phyloP scores from a whole-genome alignment of 441 rosid genomes.

The Bruguiera hainesii region DNA sequence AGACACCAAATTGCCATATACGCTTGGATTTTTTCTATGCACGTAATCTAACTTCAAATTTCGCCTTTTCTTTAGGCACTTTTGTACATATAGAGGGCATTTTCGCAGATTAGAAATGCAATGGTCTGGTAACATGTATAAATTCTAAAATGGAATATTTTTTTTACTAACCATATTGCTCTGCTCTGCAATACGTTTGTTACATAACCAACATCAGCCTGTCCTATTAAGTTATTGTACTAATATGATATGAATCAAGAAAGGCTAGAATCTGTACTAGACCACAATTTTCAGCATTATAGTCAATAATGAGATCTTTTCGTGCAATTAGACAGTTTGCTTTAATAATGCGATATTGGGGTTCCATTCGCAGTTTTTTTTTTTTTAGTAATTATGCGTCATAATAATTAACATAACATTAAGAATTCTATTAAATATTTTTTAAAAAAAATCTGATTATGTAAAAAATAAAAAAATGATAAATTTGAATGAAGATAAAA shows the following conservation, averaged over 20 bases:
- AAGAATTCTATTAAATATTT: not conserved
- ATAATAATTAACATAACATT: not conserved
- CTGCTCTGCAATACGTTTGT: not conserved
- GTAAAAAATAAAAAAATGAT: no score
- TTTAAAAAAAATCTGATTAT: no score
- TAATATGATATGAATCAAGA: not conserved
- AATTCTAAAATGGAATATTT: not conserved
- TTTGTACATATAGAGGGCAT: no score
- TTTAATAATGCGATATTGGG: not conserved
- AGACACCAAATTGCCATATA: slow-evolving; percentile 8
- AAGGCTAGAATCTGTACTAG: not conserved
- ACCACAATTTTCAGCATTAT: not conserved
- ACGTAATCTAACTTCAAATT: no score
- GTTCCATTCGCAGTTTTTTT: not conserved
- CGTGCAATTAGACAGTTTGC: not conserved
- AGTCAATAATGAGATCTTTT: no score
- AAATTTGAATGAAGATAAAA: no score
- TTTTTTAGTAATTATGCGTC: no score
- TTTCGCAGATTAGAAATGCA: no score
- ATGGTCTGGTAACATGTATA: not conserved
- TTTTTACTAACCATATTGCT: not conserved
- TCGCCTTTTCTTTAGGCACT: no score
- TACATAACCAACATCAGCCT: not conserved
- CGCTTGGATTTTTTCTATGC: not conserved
- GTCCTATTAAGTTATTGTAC: not conserved